phyloP scores from a whole-genome alignment of 192 early-diverging fungal species.

The Coemansia sp. region DNA sequence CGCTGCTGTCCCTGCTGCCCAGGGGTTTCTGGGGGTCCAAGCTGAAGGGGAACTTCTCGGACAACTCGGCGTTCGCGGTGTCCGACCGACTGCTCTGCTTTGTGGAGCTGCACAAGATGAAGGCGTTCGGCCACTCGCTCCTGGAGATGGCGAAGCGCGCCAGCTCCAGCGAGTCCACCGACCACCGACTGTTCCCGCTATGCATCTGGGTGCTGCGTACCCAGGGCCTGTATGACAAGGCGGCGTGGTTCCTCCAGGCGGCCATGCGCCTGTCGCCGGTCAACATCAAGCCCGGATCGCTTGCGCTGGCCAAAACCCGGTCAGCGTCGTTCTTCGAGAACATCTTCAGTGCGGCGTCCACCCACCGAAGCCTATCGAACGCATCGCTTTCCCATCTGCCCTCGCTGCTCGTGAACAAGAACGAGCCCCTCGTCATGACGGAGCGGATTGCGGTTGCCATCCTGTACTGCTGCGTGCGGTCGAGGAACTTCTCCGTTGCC shows the following conservation, averaged over 20 bases:
- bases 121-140: neutral
- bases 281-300: slow-evolving; percentile 14
- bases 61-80: slow-evolving; percentile 33
- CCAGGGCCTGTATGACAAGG: slow-evolving; percentile 12
- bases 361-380: slow-evolving; percentile 13
- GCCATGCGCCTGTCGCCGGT: slow-evolving; percentile 8
- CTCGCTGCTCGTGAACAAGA: slow-evolving; percentile 15
- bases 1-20: slow-evolving; percentile 25
- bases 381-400: slow-evolving; percentile 11
- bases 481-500: slow-evolving; percentile 23
- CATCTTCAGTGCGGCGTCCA: slow-evolving; percentile 20
- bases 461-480: slow-evolving; percentile 37
- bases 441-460: slow-evolving; percentile 19
- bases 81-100: slow-evolving; percentile 25
- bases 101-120: neutral
- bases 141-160: slow-evolving; percentile 4
- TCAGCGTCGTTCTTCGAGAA: slow-evolving; percentile 18
- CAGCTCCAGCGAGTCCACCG: neutral
- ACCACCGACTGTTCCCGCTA: slow-evolving; percentile 32
- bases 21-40: slow-evolving; percentile 12
- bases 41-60: slow-evolving; percentile 23
- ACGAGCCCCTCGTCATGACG: neutral
- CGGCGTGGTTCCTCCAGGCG: neutral
- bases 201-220: slow-evolving; percentile 19
- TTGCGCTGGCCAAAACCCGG: slow-evolving; percentile 25